A percentile compares a stretch with the other conserved stretches of the same genome.
Evolutionary conservation across 2,329 filamentous ascomycete genomes (phyloP).

Genomic region (Neurospora sp.): DNA sequence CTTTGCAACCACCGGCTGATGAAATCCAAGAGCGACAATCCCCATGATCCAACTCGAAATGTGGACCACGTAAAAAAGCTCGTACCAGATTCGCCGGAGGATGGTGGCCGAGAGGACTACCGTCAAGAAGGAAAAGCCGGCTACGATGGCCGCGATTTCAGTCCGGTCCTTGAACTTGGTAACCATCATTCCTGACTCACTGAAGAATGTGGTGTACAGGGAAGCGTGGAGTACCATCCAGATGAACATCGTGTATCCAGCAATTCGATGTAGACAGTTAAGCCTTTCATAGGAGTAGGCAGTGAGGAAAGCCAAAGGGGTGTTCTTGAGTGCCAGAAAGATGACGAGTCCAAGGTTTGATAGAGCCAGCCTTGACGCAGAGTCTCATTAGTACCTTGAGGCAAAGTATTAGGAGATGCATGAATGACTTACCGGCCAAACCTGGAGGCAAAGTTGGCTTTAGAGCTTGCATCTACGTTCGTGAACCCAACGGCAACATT

Average conservation of each 20-base stretch:
- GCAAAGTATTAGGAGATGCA: not conserved
- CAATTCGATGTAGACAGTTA: slow-evolving; percentile 46
- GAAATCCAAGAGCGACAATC: slow-evolving; percentile 38
- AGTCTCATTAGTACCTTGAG: not conserved
- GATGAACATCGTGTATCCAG: slow-evolving; percentile 39
- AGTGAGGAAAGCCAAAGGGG: slow-evolving; percentile 42
- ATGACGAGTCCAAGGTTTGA: slow-evolving; percentile 41
- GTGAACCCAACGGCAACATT: slow-evolving; percentile 22
- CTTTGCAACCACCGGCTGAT: slow-evolving; percentile 37
- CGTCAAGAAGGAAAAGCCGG: slow-evolving; percentile 35
- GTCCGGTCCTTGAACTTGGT: slow-evolving; percentile 24
- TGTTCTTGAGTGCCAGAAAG: slow-evolving; percentile 49
- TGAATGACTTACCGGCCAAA: slow-evolving; percentile 23
- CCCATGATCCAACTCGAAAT: slow-evolving; percentile 38
- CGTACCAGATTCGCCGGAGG: slow-evolving; percentile 40
- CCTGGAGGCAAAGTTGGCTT: slow-evolving; percentile 17
- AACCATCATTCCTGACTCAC: slow-evolving; percentile 15
- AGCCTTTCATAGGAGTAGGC: slow-evolving; percentile 49
- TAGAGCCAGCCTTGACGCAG: slow-evolving; percentile 19
- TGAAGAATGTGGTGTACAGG: slow-evolving; percentile 34
- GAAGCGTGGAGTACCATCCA: slow-evolving; percentile 36
- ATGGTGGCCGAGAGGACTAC: slow-evolving; percentile 33
- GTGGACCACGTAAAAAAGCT: slow-evolving; percentile 46
- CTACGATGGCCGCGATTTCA: slow-evolving; percentile 39
- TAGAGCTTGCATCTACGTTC: slow-evolving; percentile 18